Percentiles rank a stretch among this genome's conserved stretches.
Evolutionary conservation across 371 early-diverging fungal species (phyloP).

Genomic region (Cokeromyces recurvatus): DNA sequence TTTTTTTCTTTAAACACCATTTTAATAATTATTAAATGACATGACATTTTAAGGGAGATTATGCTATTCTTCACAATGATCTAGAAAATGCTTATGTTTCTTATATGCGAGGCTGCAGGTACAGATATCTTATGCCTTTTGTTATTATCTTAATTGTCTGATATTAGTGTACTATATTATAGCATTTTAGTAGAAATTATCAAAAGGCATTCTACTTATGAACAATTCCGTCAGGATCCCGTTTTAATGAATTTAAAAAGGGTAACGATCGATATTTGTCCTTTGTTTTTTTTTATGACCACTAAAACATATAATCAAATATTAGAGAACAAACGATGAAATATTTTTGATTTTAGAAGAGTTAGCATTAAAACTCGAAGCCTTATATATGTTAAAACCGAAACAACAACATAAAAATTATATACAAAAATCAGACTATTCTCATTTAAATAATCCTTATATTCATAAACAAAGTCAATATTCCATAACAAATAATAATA

Average conservation of each 20-base stretch:
- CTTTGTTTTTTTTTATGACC: too few species aligned
- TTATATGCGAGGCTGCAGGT: constrained; percentile 31
- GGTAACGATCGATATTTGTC: too few species aligned
- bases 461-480: constrained; percentile 12
- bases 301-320: background rate
- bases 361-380: constrained; percentile 10
- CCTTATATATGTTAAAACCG: too few species aligned
- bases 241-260: constrained; percentile 15
- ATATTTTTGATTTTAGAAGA: constrained; percentile 11
- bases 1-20: too few species aligned
- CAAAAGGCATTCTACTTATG: constrained; percentile 13
- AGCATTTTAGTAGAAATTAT: constrained; percentile 27
- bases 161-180: background rate
- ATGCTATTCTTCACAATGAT: constrained; percentile 10
- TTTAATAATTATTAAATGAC: too few species aligned
- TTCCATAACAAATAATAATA: background rate
- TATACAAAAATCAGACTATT: too few species aligned
- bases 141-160: background rate
- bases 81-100: constrained; percentile 25
- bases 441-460: too few species aligned
- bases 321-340: constrained; percentile 16
- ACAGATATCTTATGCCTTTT: background rate
- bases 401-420: too few species aligned
- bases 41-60: constrained; percentile 20
- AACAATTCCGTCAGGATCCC: constrained; percentile 9